These are phyloP conservation scores for Cinnamomum chago DNA, from an alignment of 164 flowering plant species.

Conservation along the genomic window DNA sequence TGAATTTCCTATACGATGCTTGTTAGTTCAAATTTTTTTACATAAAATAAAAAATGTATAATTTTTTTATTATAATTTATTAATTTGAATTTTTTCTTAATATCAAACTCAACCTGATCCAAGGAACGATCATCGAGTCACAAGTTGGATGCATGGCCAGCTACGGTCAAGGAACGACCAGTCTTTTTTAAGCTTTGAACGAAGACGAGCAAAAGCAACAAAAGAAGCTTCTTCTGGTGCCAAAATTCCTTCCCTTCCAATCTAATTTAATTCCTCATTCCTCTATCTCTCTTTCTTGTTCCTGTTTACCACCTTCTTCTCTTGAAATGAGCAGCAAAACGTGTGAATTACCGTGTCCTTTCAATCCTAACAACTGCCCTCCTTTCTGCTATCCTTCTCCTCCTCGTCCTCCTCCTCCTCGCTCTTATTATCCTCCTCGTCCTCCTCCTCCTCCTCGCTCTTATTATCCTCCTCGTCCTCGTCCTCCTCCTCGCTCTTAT, in stretches of 20 bases:
- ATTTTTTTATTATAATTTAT: too few species aligned
- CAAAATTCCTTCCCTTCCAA: too few species aligned
- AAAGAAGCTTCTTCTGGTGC: neutral
- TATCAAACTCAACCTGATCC: too few species aligned
- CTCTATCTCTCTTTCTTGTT: neutral
- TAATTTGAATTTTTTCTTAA: too few species aligned
- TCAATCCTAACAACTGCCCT: neutral
- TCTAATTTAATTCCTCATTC: too few species aligned
- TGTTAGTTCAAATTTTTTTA: too few species aligned
- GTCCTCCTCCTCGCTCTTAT: neutral
- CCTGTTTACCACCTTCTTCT: neutral
- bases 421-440: neutral
- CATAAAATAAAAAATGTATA: too few species aligned
- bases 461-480: too few species aligned
- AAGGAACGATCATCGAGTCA: too few species aligned
- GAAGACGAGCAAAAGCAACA: neutral
- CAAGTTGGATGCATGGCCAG: too few species aligned
- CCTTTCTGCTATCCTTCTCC: neutral
- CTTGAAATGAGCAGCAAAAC: neutral
- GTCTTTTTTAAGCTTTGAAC: conserved; percentile 21
- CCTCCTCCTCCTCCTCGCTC: neutral
- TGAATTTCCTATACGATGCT: too few species aligned
- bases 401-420: neutral
- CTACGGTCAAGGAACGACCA: too few species aligned
- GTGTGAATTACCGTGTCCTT: neutral